Base-by-base conservation (phyloP, 805 yeast genomes). In the Nakazawaea sp. region DNA sequence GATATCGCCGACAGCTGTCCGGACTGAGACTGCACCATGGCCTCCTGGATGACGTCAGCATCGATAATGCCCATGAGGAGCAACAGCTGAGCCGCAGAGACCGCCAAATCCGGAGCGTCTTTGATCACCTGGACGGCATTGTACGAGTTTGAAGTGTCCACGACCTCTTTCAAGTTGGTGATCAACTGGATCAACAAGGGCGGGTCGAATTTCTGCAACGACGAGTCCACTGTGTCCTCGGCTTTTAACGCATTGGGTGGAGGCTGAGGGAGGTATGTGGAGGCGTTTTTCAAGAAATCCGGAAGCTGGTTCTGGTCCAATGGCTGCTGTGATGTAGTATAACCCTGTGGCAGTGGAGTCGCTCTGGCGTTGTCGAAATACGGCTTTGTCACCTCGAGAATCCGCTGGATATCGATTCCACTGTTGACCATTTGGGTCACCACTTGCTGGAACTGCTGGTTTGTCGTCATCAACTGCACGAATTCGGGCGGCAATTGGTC, bases 21-120 rank as follows among this genome's bases (percentile, higher is more conserved):
- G 18, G 46, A 50, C 45, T 17, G 66, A 54, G 4, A 16, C 17
- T 13, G 26, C 4, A 18, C 24, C 56, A 53, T 49, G 12, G 84
- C 74, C 43, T 76, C 73, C 25, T 68, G 66, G n/a, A 82, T 75
- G n/a, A 79, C 81, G 31, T 74, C 77, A 27, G 69, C 65, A 52
- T 81, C 84, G 17, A 83, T 74, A 30, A 83, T 67, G 1, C 92
- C 94, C 89, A 83, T 82, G 33, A 81, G 64, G 15, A 83, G 58
- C 43, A 83, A 61, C 2, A 88, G 83, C 52, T 83, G 92, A 0
- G 89, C 76, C 1, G 85, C 78, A 1, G 84, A 70, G 2, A 75
- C 61, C 3, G 88, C 81, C 29, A 82, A 59, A 33, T 75, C 58
- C 13, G 78, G 78, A 45, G 75, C 59, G 47, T 72, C 59, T 38